A percentile compares a stretch with the other conserved stretches of the same genome.
Conservation (phyloP, 495 filamentous ascomycete species). For the Penicillium silybi region DNA sequence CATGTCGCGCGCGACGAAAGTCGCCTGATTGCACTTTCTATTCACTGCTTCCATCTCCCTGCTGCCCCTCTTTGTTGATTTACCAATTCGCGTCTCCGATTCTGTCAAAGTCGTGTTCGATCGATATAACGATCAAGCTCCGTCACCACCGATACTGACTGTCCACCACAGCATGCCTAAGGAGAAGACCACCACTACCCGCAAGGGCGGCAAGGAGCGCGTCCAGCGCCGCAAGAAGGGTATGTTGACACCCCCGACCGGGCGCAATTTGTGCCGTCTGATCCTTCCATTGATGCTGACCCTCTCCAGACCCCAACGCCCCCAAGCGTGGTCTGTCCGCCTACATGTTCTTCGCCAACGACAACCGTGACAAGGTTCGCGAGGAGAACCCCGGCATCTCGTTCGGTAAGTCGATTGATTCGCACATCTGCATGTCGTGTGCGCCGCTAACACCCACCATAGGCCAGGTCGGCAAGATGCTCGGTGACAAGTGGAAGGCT, state of each 20-base stretch:
- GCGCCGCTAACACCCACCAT: conserved; percentile 12
- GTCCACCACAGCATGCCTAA: conserved; percentile 60
- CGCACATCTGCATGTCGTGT: neutral
- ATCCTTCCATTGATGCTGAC: conserved; percentile 2
- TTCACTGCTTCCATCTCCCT: neutral
- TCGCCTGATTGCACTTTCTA: neutral
- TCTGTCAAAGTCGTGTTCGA: neutral
- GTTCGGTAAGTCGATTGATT: conserved; percentile 63
- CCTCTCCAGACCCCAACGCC: conserved; percentile 79
- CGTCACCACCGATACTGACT: neutral
- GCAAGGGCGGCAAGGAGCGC: conserved; percentile 49
- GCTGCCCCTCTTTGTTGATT: neutral
- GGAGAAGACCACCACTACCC: conserved; percentile 57
- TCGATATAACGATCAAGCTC: neutral
- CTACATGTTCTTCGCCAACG: conserved; percentile 99
- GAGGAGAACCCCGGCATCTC: conserved; percentile 97
- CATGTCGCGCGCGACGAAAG: neutral
- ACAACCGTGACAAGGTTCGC: conserved; percentile 95
- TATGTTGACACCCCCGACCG: conserved; percentile 38
- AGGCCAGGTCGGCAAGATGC: conserved; percentile 96
- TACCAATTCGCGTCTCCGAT: neutral
- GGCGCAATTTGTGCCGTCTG: neutral
- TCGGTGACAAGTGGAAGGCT: conserved; percentile 97
- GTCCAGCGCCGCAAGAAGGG: conserved; percentile 79
- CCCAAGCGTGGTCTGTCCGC: conserved; percentile 99